phyloP scores from a whole-genome alignment of 2,329 filamentous ascomycete genomes.

The Fusarium pininemorale region DNA sequence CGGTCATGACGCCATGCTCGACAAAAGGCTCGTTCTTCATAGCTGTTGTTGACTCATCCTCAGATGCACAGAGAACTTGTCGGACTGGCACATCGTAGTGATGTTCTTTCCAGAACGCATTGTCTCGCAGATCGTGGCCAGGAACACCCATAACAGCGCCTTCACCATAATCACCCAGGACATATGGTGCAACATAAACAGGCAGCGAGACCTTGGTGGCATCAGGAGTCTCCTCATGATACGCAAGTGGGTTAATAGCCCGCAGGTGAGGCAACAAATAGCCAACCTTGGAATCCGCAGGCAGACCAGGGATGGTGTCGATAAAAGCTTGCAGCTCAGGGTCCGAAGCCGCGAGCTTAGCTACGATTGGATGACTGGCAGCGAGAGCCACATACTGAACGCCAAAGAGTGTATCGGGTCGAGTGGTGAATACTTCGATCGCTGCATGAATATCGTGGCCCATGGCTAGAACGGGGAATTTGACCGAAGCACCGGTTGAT shows the following conservation, averaged over 20 bases:
- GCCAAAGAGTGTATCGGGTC: conserved; percentile 86
- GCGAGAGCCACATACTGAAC: conserved; percentile 87
- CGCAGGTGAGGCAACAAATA: conserved; percentile 71
- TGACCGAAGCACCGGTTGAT: conserved; percentile 76
- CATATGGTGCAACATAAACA: conserved; percentile 85
- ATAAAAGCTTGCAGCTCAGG: conserved; percentile 73
- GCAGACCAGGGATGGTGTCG: conserved; percentile 65
- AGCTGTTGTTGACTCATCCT: conserved; percentile 57
- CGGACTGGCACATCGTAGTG: conserved; percentile 67
- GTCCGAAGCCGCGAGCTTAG: conserved; percentile 66
- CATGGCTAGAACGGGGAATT: conserved; percentile 68
- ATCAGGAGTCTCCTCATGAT: conserved; percentile 60
- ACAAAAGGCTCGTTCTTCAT: conserved; percentile 65
- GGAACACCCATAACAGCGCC: conserved; percentile 94
- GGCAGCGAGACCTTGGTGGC: conserved; percentile 68
- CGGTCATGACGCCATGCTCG: conserved; percentile 73
- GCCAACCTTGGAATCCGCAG: conserved; percentile 69
- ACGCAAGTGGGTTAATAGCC: conserved; percentile 72
- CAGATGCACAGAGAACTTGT: conserved; percentile 66
- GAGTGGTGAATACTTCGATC: conserved; percentile 83
- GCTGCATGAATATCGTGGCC: conserved; percentile 53
- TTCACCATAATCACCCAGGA: conserved; percentile 84
- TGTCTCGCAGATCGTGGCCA: conserved; percentile 81
- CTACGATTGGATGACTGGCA: conserved; percentile 74
- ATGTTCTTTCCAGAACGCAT: conserved; percentile 82